phyloP scores from a whole-genome alignment of 257 asterid genomes.

The Solanum bulbocastanum region DNA sequence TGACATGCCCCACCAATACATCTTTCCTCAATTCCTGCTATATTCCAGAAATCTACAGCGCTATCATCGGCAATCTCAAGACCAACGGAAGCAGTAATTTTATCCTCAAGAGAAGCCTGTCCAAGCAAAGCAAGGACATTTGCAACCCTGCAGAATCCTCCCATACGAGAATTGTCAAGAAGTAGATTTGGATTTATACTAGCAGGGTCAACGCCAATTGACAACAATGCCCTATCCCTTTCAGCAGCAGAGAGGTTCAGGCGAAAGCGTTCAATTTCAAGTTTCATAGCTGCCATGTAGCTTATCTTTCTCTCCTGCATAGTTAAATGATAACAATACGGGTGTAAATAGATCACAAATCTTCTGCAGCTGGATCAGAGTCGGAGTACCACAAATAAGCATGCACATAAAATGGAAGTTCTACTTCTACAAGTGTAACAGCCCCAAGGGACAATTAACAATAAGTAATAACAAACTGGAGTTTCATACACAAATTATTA shows the following conservation, averaged over 20 bases:
- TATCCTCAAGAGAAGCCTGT: slow-evolving; percentile 76
- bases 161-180: slow-evolving; percentile 65
- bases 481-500: not conserved
- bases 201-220: slow-evolving; percentile 92
- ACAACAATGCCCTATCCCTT: slow-evolving; percentile 87
- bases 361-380: not conserved
- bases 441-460: not conserved
- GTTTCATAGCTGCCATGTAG: slow-evolving; percentile 79
- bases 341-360: not conserved
- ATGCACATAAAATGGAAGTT: not conserved
- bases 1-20: slow-evolving; percentile 75
- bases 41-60: slow-evolving; percentile 82
- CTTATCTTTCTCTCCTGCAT: slow-evolving; percentile 64
- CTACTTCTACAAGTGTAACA: not conserved
- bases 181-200: slow-evolving; percentile 73
- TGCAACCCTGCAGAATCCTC: slow-evolving; percentile 57
- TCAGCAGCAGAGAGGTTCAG: slow-evolving; percentile 88
- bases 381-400: not conserved
- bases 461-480: not conserved
- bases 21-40: slow-evolving; percentile 50
- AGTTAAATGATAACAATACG: not conserved
- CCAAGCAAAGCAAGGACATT: slow-evolving; percentile 73
- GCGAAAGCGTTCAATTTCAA: slow-evolving; percentile 81
- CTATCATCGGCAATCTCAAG: slow-evolving; percentile 52
- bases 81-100: slow-evolving; percentile 70